Percentiles rank a stretch among this genome's conserved stretches.
Evolutionary conservation across 805 yeast species (phyloP).

Genomic region (Ogataea trehaloabstinens): DNA sequence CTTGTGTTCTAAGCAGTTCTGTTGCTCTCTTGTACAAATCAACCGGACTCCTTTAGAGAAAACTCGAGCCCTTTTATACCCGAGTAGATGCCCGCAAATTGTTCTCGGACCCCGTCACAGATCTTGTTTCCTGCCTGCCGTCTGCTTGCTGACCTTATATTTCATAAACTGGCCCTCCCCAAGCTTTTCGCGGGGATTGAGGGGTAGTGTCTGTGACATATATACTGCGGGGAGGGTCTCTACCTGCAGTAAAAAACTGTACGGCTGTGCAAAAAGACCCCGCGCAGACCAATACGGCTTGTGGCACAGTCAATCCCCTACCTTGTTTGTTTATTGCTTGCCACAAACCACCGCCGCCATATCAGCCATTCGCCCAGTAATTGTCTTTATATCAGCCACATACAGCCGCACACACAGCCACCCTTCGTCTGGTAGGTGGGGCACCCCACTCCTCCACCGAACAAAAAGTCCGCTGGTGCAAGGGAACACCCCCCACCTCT

Average conservation of each 20-base stretch:
- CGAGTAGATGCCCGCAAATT: not conserved
- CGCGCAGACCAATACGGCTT: not conserved
- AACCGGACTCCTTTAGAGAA: no score
- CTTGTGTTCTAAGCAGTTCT: not conserved
- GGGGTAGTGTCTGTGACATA: not conserved
- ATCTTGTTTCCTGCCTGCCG: not conserved
- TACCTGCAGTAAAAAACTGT: no score
- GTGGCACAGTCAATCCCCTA: no score
- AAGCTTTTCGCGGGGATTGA: not conserved
- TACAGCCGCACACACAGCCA: constrained; percentile 1
- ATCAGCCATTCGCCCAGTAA: no score
- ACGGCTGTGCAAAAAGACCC: not conserved
- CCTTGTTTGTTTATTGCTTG: no score
- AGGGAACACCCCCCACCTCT: no score
- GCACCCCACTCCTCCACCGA: constrained; percentile 1
- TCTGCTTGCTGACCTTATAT: not conserved
- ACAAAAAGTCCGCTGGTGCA: no score
- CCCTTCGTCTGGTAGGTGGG: constrained; percentile 2
- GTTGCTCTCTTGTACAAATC: not conserved
- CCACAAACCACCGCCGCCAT: no score
- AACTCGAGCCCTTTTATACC: not conserved
- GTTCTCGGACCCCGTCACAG: not conserved
- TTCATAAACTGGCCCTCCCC: not conserved
- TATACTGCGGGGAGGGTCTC: not conserved
- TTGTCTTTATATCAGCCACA: no score